A percentile compares a stretch with the other conserved stretches of the same genome.
phyloP scores from a whole-genome alignment of 1,284 basidiomycete species.

The Ceratobasidium sp. region DNA sequence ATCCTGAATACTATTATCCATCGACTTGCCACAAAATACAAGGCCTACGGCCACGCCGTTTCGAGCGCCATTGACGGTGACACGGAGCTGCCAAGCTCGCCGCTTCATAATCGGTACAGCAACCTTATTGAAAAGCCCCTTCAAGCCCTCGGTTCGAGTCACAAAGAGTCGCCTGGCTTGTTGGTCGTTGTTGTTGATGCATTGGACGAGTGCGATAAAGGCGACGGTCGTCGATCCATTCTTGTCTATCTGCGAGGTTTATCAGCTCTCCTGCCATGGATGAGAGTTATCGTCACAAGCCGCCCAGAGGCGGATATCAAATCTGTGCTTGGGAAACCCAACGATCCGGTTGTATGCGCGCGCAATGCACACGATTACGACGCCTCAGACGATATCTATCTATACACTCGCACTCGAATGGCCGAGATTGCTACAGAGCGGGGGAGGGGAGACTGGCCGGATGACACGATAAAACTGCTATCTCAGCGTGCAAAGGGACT shows the following conservation, averaged over 20 bases:
- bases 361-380: constrained; percentile 4
- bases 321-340: not conserved
- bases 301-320: constrained; percentile 35
- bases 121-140: constrained; percentile 9
- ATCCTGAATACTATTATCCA: constrained; percentile 13
- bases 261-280: constrained; percentile 1
- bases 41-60: constrained; percentile 5
- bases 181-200: constrained; percentile 9
- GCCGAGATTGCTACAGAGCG: not conserved
- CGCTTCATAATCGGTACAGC: constrained; percentile 14
- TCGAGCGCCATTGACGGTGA: constrained; percentile 3
- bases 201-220: constrained; percentile 27
- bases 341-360: not conserved
- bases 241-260: constrained; percentile 2
- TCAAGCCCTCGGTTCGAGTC: not conserved
- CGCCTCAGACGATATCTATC: constrained; percentile 14
- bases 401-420: not conserved
- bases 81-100: constrained; percentile 8
- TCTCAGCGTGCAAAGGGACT: not conserved
- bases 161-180: too few relatives aligned
- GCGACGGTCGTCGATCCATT: not conserved
- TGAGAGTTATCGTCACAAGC: constrained; percentile 44
- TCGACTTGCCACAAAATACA: not conserved
- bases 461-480: not conserved
- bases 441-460: not conserved